These are phyloP conservation scores for Zymoseptoria crescenta DNA, from an alignment of 2,329 filamentous ascomycete species.

Conservation along the genomic window DNA sequence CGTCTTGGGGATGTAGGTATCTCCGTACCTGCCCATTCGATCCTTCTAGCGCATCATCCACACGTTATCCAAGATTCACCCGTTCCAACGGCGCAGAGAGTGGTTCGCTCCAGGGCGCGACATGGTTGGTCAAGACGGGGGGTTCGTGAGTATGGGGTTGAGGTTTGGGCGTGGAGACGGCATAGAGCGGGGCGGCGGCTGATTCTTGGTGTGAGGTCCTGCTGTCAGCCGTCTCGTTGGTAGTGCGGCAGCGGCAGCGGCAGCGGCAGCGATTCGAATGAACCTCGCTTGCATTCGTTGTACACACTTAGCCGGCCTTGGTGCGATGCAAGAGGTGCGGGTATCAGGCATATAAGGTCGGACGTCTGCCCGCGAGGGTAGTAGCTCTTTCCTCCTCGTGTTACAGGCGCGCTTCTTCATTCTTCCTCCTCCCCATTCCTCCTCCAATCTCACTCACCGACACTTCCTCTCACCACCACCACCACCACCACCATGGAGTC, in stretches of 20 bases:
- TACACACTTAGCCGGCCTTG: not conserved
- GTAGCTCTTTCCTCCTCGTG: not conserved
- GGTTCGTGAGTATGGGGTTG: not conserved
- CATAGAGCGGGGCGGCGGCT: not conserved
- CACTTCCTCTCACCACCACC: not conserved
- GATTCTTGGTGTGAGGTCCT: not conserved
- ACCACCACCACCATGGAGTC: conserved; percentile 22
- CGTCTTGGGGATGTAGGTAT: not conserved
- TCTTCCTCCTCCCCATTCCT: no score
- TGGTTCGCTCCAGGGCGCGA: not conserved
- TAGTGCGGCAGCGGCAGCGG: no score
- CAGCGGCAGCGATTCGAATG: no score
- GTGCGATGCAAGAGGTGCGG: not conserved
- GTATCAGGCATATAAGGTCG: not conserved
- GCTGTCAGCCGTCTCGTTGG: not conserved
- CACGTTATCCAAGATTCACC: not conserved
- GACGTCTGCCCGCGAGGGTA: not conserved
- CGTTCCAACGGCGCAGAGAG: not conserved
- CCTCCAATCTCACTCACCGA: not conserved
- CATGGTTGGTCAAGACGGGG: not conserved
- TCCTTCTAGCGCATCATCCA: not conserved
- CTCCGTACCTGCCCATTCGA: not conserved
- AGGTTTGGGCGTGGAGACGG: not conserved
- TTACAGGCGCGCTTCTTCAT: not conserved
- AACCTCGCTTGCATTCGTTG: not conserved